Evolutionary conservation across 495 filamentous ascomycete genomes (phyloP), one percentile per base, ranked within the genome.

Genomic region (Sporormia fimetaria): DNA sequence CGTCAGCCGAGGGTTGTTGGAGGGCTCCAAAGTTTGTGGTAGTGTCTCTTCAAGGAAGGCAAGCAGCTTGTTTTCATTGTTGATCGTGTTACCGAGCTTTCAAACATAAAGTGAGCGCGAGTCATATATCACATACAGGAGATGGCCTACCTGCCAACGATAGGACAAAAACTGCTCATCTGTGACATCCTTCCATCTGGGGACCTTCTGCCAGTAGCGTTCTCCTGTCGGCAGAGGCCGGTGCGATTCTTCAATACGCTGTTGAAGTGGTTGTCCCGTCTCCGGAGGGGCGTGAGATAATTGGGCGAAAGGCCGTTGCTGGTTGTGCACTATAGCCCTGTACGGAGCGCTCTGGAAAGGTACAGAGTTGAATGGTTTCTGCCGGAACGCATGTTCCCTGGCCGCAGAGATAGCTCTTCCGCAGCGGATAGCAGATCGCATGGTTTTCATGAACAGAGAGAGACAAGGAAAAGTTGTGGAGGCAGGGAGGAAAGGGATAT

Each of bases 141-240:
- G 16, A 22, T 40, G 16, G 26, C 66, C 55, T 60, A 71, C 68
- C 33, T 63, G 57, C 66, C 67, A 71, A 7, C 56, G 46, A 44
- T 69, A 64, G n/a, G 55, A 58, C 29, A 67, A 46, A 34, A 70
- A 72, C 6, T 69, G 54, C 4, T 58, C 44, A 22, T 63, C 54
- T 11, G 66, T 51, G 1, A 68, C 56, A 37, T 67, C 37, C 38
- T 61, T 38, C 67, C 67, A 70, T 10, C 57, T 28, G 14, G 59
- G 50, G 18, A 72, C 57, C 10, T 58, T 60, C 31, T 62, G 61
- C 68, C 68, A 72, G 41, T 49, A 56, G 8, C 16, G 33, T 4
- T 36, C 26, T 8, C 36, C 10, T 18, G 12, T 32, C 12, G 29
- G 3, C 8, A n/a, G 6, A 1, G 21, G 26, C 4, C 7, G 24